Percentiles rank a stretch among this genome's conserved stretches.
Evolutionary conservation across 192 early-diverging fungal species (phyloP).

Genomic region (Lobosporangium transversale): DNA sequence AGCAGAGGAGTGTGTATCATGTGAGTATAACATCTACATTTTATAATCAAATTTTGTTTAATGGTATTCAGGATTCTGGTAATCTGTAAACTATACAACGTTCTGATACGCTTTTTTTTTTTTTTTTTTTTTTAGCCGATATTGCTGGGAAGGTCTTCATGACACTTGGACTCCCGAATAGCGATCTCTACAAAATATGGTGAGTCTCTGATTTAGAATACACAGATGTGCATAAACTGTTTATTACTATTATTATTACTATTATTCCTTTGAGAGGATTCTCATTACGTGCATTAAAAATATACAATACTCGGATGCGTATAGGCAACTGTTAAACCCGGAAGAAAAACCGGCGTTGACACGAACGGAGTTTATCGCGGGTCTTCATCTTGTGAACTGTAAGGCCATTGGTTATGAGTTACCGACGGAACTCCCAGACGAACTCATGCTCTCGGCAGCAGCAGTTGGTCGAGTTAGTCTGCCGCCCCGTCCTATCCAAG

Average conservation of each 20-base stretch:
- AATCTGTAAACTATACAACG: background rate
- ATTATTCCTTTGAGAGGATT: no score
- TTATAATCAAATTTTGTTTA: background rate
- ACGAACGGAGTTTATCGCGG: conserved; percentile 40
- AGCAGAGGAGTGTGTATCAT: conserved; percentile 41
- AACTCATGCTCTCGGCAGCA: conserved; percentile 47
- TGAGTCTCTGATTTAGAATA: background rate
- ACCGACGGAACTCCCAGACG: conserved; percentile 38
- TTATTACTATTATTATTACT: no score
- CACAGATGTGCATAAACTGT: no score
- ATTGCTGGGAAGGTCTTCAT: conserved; percentile 50
- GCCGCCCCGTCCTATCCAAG: conserved; percentile 34
- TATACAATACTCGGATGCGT: no score
- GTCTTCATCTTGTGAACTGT: conserved; percentile 42
- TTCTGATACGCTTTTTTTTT: background rate
- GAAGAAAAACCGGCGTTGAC: conserved; percentile 17
- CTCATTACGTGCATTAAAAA: no score
- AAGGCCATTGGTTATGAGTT: conserved; percentile 24
- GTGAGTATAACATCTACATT: background rate
- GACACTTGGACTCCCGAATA: conserved; percentile 28
- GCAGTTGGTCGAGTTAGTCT: conserved; percentile 19
- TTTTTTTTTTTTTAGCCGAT: conserved; percentile 17
- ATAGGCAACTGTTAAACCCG: conserved; percentile 39
- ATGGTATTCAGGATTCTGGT: no score
- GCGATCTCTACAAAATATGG: conserved; percentile 25